phyloP scores from a whole-genome alignment of 2,329 filamentous ascomycete species.

The Ophiocordyceps sinensis region DNA sequence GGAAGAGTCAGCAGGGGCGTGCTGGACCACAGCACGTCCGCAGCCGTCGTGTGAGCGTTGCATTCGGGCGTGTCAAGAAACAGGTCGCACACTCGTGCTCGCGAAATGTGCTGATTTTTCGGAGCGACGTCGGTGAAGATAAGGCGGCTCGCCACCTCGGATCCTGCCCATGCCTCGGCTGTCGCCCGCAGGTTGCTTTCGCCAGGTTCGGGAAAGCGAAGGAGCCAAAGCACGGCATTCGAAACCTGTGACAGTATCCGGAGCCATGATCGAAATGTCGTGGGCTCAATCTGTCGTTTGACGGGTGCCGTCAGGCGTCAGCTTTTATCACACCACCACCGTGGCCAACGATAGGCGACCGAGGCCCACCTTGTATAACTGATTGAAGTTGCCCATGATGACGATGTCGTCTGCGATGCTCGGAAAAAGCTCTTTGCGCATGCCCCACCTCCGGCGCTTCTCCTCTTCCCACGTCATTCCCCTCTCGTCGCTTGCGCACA shows the following conservation, averaged over 20 bases:
- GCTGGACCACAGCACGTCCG: constrained; percentile 91
- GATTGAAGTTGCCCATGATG: constrained; percentile 96
- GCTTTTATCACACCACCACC: neutral
- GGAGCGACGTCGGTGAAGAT: constrained; percentile 95
- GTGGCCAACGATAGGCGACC: neutral
- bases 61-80: constrained; percentile 97
- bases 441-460: constrained; percentile 68
- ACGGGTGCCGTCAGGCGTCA: neutral
- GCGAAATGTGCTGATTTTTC: constrained; percentile 84
- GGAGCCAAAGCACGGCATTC: constrained; percentile 83
- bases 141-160: constrained; percentile 72
- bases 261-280: constrained; percentile 89
- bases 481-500: constrained; percentile 56
- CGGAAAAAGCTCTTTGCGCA: constrained; percentile 89
- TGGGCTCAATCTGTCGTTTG: constrained; percentile 69
- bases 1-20: constrained; percentile 84
- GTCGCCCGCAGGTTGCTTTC: constrained; percentile 74
- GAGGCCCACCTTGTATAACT: constrained; percentile 76
- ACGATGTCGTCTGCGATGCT: constrained; percentile 66
- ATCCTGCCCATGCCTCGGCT: constrained; percentile 69
- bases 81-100: constrained; percentile 81
- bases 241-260: constrained; percentile 76
- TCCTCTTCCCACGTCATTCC: constrained; percentile 71
- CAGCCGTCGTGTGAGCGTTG: constrained; percentile 94
- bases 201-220: constrained; percentile 91